Evolutionary conservation across 208 protist genomes (phyloP), one percentile per base, ranked within the genome.

Genomic region (Trypanosoma vivax): DNA sequence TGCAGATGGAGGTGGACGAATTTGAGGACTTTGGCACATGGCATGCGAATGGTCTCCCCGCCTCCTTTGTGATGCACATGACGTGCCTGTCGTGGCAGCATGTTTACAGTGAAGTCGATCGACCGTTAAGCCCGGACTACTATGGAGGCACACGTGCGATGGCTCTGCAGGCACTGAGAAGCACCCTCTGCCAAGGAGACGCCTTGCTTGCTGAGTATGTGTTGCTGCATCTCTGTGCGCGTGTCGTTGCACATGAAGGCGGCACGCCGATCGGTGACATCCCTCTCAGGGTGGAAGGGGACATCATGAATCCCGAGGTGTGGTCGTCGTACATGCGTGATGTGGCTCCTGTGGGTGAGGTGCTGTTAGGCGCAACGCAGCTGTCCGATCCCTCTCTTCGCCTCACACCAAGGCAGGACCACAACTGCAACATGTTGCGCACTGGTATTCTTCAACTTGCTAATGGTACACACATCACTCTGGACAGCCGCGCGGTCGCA

Each of bases 391-490:
- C 34, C 0, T 31, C 29, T 0, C 25, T 55, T 16, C 65, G 62
- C 28, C 56, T 86, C 10, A 54, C 49, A 0, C 80, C 85, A 11
- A 38, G 46, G 21, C 74, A 85, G 41, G 71, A 88, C 51, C 60
- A 54, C 34, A 53, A 60, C 14, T 30, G 46, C 1, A 93, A 90
- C 63, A 79, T 68, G 40, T 70, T 93, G 2, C 65, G 62, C 2
- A 72, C 73, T 0, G 86, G 86, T 42, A 25, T 81, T 5, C 58
- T 93, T 18, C 86, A 93, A 52, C 60, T 93, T 4, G 81, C 73
- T 3, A 84, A 90, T 60, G 86, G 86, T n/a, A 76, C 76, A 9
- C 78, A 92, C 48, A 41, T 92, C n/a, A 88, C 80, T 18, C 35
- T 92, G 3, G 79, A 92, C 65, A 84, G 73, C 42, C 38, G 35